Evolutionary conservation across 1,284 basidiomycete species (phyloP), one percentile per base, ranked within the genome.

Genomic region (Athelia psychrophila): DNA sequence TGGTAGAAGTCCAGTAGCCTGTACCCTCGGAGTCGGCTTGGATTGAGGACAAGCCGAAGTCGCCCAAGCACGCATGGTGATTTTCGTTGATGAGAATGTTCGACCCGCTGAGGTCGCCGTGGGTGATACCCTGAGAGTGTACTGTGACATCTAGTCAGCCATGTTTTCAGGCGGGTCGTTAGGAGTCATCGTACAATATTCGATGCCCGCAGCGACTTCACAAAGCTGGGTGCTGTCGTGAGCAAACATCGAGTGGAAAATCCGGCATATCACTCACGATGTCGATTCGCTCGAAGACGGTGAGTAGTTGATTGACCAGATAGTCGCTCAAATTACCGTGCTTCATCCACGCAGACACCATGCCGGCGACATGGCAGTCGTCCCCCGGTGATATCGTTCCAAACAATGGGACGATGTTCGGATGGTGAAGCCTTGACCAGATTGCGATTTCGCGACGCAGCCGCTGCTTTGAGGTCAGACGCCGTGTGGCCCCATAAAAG

Each of bases 21-120:
- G 27, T 30, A 16, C 38, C n/a, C 6, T 8, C 9, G n/a, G 27
- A 32, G 6, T 48, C 27, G 5, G 20, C 49, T 18, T 15, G 3
- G 38, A 53, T n/a, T 15, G 12, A 22, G 16, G 52, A 33, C 16
- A 53, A 22, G 3, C 52, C 52, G 30, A 53, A 53, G 24, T 53
- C 52, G 10, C 25, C 23, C 42, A 53, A 25, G 13, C 48, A 48
- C 22, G 49, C 52, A 18, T 46, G 35, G 15, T 42, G 19, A 4
- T 22, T 36, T 18, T 44, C 48, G 52, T 53, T 48, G 22, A 53
- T 50, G 10, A 53, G 35, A 13, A 53, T 46, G 44, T 53, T 53
- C 25, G 54, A 52, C n/a, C 52, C 52, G 40, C 53, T 42, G 3
- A 56, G 48, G 27, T 56, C 55, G 4, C 52, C 55, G 33, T 56